These are phyloP conservation scores for Intubia oerlemansii DNA, from an alignment of 2,329 filamentous ascomycete species.

Conservation along the genomic window DNA sequence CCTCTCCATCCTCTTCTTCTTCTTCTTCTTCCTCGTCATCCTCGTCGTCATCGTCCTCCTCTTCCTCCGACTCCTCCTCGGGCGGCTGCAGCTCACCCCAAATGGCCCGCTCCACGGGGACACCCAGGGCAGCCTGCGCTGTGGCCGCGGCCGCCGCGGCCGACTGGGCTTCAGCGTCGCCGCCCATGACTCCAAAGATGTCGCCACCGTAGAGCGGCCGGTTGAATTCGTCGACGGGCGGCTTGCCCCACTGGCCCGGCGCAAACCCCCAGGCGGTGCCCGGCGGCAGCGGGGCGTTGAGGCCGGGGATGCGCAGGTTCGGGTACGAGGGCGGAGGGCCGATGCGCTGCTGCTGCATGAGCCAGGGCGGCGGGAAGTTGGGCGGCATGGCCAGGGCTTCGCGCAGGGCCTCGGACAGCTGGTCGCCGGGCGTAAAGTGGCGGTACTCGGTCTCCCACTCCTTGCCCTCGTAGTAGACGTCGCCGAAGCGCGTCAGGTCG, in stretches of 20 bases:
- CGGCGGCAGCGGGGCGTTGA: conserved; percentile 80
- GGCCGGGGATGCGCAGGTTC: conserved; percentile 78
- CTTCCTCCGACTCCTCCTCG: conserved; percentile 52
- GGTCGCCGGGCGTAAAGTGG: conserved; percentile 72
- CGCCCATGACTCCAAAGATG: conserved; percentile 57
- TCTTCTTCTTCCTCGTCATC: conserved; percentile 51
- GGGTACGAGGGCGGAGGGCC: conserved; percentile 90
- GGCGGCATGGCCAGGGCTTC: conserved; percentile 88
- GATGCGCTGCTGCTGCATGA: conserved; percentile 89
- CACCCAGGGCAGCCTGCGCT: conserved; percentile 28
- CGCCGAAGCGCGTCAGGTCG: conserved; percentile 77
- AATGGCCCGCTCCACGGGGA: conserved; percentile 65
- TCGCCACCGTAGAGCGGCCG: conserved; percentile 83
- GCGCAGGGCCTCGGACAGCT: conserved; percentile 71
- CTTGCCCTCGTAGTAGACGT: conserved; percentile 99
- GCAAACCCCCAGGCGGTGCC: conserved; percentile 90
- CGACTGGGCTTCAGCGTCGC: conserved; percentile 10
- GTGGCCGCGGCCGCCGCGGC: conserved; percentile 12
- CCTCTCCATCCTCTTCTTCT: conserved; percentile 43
- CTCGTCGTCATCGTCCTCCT: conserved; percentile 32
- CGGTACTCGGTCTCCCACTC: conserved; percentile 90
- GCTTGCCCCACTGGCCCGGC: conserved; percentile 88
- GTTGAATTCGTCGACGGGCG: conserved; percentile 84
- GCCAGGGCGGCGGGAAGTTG: conserved; percentile 84
- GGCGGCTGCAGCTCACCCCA: conserved; percentile 84